phyloP scores from a whole-genome alignment of 352 stramenopile genomes.

The Globisporangium takayamanum region DNA sequence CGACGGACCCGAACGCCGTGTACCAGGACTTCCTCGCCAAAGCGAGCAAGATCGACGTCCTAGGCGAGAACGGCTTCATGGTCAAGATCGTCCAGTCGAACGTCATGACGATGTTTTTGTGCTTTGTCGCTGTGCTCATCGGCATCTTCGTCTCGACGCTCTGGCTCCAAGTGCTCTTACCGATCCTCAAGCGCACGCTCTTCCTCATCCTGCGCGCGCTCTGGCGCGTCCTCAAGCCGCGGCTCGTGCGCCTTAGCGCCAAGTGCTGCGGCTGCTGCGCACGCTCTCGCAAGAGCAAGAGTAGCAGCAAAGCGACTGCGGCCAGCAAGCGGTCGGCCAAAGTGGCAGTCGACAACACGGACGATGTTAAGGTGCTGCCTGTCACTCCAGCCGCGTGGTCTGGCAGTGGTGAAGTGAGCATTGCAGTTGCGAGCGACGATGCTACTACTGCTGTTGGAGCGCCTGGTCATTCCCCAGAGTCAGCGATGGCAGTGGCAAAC shows the following conservation, averaged over 20 bases:
- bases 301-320: background rate
- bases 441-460: no score
- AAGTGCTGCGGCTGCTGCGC: background rate
- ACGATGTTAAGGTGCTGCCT: background rate
- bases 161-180: slow-evolving; percentile 39
- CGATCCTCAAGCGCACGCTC: slow-evolving; percentile 15
- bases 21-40: slow-evolving; percentile 40
- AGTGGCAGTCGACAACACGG: slow-evolving; percentile 2
- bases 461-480: background rate
- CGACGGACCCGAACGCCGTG: slow-evolving; percentile 15
- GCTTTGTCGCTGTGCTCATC: slow-evolving; percentile 27
- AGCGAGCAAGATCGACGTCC: slow-evolving; percentile 34
- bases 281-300: background rate
- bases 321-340: background rate
- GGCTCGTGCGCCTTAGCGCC: background rate
- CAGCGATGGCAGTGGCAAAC: background rate
- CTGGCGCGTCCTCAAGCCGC: slow-evolving; percentile 1
- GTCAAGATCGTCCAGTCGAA: slow-evolving; percentile 69
- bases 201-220: background rate
- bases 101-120: slow-evolving; percentile 64
- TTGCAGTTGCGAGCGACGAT: no score
- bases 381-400: background rate
- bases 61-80: slow-evolving; percentile 51
- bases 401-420: background rate
- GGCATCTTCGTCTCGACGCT: slow-evolving; percentile 36